Evolutionary conservation across 108 stramenopile genomes (phyloP).

Genomic region (Nitzschia sp.): DNA sequence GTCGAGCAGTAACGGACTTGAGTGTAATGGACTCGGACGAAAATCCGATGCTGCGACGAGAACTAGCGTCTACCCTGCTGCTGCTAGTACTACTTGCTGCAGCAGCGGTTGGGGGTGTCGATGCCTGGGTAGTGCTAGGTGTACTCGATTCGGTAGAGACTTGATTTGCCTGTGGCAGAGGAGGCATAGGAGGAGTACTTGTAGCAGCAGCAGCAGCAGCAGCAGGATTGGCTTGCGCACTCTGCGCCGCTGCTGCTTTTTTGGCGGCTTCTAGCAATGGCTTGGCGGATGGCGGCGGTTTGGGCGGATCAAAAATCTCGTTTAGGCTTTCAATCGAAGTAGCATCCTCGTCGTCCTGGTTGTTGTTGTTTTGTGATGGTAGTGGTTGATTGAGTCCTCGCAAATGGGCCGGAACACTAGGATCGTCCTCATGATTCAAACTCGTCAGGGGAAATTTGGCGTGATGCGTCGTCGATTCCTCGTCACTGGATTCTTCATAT

Average conservation of each 20-base stretch:
- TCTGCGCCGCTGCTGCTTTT: neutral
- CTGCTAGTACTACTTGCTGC: neutral
- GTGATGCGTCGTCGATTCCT: constrained; percentile 8
- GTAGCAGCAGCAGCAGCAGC: neutral
- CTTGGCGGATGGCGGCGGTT: neutral
- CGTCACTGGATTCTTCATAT: constrained; percentile 22
- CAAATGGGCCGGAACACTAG: neutral
- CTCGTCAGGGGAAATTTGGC: neutral
- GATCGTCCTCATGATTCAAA: neutral
- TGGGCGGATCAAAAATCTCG: constrained; percentile 16
- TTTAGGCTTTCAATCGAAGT: constrained; percentile 6
- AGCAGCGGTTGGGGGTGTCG: neutral
- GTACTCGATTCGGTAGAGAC: neutral
- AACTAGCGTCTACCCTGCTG: neutral
- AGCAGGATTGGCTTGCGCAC: neutral
- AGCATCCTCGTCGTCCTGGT: too few species aligned
- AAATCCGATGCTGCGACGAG: neutral
- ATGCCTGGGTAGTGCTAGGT: neutral
- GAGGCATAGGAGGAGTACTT: neutral
- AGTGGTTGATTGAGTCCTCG: constrained; percentile 2
- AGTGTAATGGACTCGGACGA: constrained; percentile 3
- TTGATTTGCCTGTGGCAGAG: neutral
- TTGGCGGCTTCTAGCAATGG: constrained; percentile 2
- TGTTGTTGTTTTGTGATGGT: too few species aligned
- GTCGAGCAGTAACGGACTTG: neutral